Evolutionary conservation across 148 eudicot species (phyloP).

Genomic region (Cornus suecica): DNA sequence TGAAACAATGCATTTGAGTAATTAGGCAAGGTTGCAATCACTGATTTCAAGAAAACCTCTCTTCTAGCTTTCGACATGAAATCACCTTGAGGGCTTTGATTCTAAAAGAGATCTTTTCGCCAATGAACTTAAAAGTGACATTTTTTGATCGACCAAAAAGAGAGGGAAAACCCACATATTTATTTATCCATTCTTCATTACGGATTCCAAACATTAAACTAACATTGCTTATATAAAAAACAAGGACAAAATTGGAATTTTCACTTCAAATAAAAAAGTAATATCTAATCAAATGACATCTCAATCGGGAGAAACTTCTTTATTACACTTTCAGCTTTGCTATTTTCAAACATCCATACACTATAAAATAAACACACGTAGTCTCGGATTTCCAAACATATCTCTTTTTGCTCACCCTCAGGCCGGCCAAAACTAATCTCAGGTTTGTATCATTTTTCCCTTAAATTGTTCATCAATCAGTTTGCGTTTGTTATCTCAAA

Average conservation of each 20-base stretch:
- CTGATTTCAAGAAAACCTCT: too few species aligned
- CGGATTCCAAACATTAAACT: too few species aligned
- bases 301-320: constrained; percentile 4
- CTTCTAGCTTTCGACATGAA: too few species aligned
- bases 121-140: too few species aligned
- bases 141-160: too few species aligned
- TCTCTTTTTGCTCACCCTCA: neutral
- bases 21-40: too few species aligned
- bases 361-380: constrained; percentile 14
- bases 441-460: constrained; percentile 6
- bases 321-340: constrained; percentile 9
- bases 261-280: constrained; percentile 1
- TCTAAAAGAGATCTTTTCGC: too few species aligned
- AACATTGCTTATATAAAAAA: constrained; percentile 4
- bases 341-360: constrained; percentile 9
- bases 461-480: neutral
- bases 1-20: too few species aligned
- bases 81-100: too few species aligned
- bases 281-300: neutral
- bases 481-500: too few species aligned
- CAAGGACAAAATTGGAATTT: neutral
- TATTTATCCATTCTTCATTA: too few species aligned
- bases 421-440: neutral
- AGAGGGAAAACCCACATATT: too few species aligned
- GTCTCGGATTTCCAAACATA: constrained; percentile 5